These are phyloP conservation scores for Chlorophyllum brunneum DNA, from an alignment of 768 basidiomycete genomes.

Conservation along the genomic window DNA sequence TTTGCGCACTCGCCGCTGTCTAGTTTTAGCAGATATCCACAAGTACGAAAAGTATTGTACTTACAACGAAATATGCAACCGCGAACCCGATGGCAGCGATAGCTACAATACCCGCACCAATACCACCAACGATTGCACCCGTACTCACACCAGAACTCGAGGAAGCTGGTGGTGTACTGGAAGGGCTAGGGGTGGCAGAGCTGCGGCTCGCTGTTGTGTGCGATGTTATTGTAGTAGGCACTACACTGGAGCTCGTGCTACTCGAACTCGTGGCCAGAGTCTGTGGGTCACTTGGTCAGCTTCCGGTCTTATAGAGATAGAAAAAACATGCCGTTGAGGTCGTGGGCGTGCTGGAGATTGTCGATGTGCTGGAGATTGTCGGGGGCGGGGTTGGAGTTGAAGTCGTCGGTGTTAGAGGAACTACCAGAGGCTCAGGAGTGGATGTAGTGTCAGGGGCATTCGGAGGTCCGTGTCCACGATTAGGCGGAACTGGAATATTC, in stretches of 20 bases:
- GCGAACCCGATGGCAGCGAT: constrained; percentile 37
- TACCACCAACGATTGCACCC: constrained; percentile 32
- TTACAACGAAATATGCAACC: constrained; percentile 44
- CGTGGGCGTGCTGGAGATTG: background rate
- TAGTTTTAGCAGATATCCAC: constrained; percentile 2
- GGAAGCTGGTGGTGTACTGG: background rate
- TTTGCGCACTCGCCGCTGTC: constrained; percentile 41
- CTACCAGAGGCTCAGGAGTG: background rate
- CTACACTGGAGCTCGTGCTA: background rate
- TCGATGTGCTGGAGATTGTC: background rate
- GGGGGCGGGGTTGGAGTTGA: background rate
- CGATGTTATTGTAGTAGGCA: background rate
- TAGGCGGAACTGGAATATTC: background rate
- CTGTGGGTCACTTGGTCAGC: background rate
- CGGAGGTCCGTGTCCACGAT: background rate
- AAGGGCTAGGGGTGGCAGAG: background rate
- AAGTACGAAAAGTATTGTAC: constrained; percentile 16
- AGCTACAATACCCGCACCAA: constrained; percentile 43
- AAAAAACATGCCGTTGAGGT: background rate
- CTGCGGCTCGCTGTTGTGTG: background rate
- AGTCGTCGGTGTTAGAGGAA: background rate
- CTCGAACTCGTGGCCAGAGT: background rate
- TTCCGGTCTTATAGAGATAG: background rate
- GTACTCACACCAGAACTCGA: constrained; percentile 18
- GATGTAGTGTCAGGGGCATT: background rate